These are phyloP conservation scores for Lentinula aciculospora DNA, from an alignment of 768 basidiomycete genomes.

Conservation along the genomic window DNA sequence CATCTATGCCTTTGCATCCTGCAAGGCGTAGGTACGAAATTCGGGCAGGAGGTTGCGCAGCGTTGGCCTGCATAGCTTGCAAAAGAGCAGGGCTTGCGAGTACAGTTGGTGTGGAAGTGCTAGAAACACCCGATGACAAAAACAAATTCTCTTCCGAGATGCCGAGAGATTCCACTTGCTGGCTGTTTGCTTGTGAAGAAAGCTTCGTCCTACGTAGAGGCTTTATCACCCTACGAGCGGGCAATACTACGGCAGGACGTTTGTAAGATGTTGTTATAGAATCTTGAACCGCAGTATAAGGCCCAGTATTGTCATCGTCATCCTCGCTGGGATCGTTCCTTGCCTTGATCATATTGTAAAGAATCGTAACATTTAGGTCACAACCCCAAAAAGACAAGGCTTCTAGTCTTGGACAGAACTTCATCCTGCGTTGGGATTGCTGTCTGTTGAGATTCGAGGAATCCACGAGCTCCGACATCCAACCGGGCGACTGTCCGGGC, in stretches of 20 bases:
- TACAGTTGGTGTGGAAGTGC: background rate
- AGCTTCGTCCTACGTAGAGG: background rate
- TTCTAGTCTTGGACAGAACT: constrained; percentile 44
- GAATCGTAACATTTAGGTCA: constrained; percentile 6
- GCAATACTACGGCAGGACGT: background rate
- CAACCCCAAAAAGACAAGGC: constrained; percentile 49
- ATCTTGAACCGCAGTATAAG: background rate
- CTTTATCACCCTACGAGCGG: constrained; percentile 1
- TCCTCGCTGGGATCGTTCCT: background rate
- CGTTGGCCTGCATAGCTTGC: background rate
- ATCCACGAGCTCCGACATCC: constrained; percentile 19
- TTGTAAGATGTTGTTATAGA: background rate
- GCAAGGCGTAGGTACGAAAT: background rate
- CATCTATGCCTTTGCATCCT: background rate
- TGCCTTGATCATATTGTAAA: background rate
- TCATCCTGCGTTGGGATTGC: constrained; percentile 21
- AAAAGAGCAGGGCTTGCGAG: background rate
- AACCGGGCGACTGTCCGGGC: background rate
- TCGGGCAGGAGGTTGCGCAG: background rate
- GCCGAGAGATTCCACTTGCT: background rate
- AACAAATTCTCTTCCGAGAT: background rate
- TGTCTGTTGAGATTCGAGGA: background rate
- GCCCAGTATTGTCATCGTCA: background rate
- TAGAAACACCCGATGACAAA: background rate
- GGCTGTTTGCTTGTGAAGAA: background rate